Base-by-base conservation (phyloP, 148 eudicot genomes). In the Talinum fruticosum region DNA sequence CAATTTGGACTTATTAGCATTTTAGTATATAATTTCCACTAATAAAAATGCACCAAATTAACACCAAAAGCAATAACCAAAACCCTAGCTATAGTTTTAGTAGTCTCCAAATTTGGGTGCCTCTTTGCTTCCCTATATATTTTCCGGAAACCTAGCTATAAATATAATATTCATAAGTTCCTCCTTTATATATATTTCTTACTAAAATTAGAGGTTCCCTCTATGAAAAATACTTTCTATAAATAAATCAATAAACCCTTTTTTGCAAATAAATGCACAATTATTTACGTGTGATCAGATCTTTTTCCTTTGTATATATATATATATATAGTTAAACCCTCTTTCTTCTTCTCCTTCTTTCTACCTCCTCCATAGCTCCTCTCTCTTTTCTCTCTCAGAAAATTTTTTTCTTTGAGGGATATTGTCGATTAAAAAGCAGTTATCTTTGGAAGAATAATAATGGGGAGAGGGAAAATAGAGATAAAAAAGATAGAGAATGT, bases 401-500 rank as follows among this genome's bases (percentile, higher is more conserved):
- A 0, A 4, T 41, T 51, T 15, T 2, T 51, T 51, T 51, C 15
- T 51, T 5, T 41, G 45, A 51, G 57, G 57, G 57, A 8, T 41
- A 51, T 51, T 51, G 16, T 10, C 5, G 5, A 51, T 51, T 19
- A 23, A 15, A 14, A 19, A 15, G n/a, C 4, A 62, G n/a, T 29
- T 65, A 65, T 15, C 12, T 30, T 57, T 57, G 28, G 28, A 6
- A 23, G 13, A 62, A 59, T 34, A 35, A n/a, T 14, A 8, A 85
- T 86, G 97, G 92, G 88, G 41, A 78, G 92, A 53, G 97, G 94
- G 0, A 90, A 85, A 75, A 90, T 88, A 41, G 92, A 87, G 69
- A 90, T 88, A 4, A 90, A 88, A 81, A 85, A 78, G 79, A 92
- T 89, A n/a, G 97, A 92, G 83, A 92, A 90, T 80, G 75, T 80